These are phyloP conservation scores for Suillus occidentalis DNA, from an alignment of 768 basidiomycete genomes.

Conservation along the genomic window DNA sequence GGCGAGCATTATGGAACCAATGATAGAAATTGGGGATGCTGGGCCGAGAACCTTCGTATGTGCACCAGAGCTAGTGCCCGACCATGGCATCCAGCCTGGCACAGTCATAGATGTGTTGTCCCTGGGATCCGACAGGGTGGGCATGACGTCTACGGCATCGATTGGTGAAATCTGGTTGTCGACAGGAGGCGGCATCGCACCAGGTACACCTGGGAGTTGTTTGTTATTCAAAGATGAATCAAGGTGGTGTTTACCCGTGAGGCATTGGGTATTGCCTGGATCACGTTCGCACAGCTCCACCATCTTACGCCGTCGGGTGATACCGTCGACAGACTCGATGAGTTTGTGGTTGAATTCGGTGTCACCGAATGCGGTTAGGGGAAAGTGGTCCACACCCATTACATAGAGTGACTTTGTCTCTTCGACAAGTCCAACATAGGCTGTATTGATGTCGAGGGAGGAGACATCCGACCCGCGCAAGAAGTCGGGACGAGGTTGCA, in stretches of 20 bases:
- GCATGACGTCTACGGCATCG: conserved; percentile 16
- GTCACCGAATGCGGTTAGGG: conserved; percentile 74
- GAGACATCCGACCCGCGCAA: conserved; percentile 48
- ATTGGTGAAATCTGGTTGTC: conserved; percentile 11
- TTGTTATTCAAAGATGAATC: conserved; percentile 51
- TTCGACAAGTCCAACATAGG: conserved; percentile 80
- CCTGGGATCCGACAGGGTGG: conserved; percentile 18
- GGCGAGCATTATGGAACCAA: conserved; percentile 26
- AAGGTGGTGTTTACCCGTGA: conserved; percentile 59
- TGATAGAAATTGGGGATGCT: conserved; percentile 15
- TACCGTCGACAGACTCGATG: conserved; percentile 44
- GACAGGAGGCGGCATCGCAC: conserved; percentile 32
- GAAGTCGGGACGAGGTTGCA: conserved; percentile 84
- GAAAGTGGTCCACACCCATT: conserved; percentile 80
- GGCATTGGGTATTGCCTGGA: conserved; percentile 53
- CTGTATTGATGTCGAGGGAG: conserved; percentile 48
- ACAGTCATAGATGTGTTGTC: conserved; percentile 14
- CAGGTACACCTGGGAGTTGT: conserved; percentile 60
- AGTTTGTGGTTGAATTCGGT: conserved; percentile 35
- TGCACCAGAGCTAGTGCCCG: conserved; percentile 1
- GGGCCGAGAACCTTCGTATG: conserved; percentile 12
- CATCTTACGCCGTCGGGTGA: conserved; percentile 46
- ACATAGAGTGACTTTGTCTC: conserved; percentile 78
- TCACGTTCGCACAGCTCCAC: conserved; percentile 40
- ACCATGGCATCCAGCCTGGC: conserved; percentile 18